These are phyloP conservation scores for Vanrija sp. DNA, from an alignment of 1,284 basidiomycete genomes.

Conservation along the genomic window DNA sequence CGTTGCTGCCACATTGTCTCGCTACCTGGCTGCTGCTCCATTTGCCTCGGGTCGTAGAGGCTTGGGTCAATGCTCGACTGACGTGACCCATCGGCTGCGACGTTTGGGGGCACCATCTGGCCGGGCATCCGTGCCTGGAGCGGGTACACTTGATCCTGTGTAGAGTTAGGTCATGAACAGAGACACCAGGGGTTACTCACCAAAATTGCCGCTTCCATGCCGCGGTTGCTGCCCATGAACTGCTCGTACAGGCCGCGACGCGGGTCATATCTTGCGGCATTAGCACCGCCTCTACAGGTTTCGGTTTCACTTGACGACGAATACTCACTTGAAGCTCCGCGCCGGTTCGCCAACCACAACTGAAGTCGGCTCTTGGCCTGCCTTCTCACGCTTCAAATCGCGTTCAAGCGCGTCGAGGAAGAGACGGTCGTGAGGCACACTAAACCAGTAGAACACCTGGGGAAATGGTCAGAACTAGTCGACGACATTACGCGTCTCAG, in stretches of 20 bases:
- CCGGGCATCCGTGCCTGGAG: slow-evolving; percentile 18
- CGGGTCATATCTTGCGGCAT: slow-evolving; percentile 67
- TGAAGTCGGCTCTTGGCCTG: slow-evolving; percentile 77
- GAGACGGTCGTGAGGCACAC: slow-evolving; percentile 87
- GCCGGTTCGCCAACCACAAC: slow-evolving; percentile 73
- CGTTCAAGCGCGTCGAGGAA: slow-evolving; percentile 90
- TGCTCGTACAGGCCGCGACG: slow-evolving; percentile 81
- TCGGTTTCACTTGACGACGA: background rate
- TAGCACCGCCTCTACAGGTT: background rate
- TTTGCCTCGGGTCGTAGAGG: slow-evolving; percentile 9
- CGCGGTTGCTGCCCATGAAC: slow-evolving; percentile 54
- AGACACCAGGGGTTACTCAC: slow-evolving; percentile 6
- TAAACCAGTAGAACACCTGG: slow-evolving; percentile 75
- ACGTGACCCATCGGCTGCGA: slow-evolving; percentile 6
- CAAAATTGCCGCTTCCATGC: slow-evolving; percentile 33
- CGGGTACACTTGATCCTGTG: slow-evolving; percentile 22
- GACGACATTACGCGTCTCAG: background rate
- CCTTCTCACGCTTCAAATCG: slow-evolving; percentile 87
- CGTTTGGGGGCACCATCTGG: slow-evolving; percentile 2
- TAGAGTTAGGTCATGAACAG: background rate
- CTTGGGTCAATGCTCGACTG: slow-evolving; percentile 17
- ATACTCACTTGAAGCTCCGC: slow-evolving; percentile 45
- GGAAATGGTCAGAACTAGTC: background rate
- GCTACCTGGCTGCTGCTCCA: slow-evolving; percentile 3
- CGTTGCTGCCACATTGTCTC: slow-evolving; percentile 8